phyloP scores from a whole-genome alignment of 2,329 filamentous ascomycete genomes.

The Dactylonectria estremocensis region DNA sequence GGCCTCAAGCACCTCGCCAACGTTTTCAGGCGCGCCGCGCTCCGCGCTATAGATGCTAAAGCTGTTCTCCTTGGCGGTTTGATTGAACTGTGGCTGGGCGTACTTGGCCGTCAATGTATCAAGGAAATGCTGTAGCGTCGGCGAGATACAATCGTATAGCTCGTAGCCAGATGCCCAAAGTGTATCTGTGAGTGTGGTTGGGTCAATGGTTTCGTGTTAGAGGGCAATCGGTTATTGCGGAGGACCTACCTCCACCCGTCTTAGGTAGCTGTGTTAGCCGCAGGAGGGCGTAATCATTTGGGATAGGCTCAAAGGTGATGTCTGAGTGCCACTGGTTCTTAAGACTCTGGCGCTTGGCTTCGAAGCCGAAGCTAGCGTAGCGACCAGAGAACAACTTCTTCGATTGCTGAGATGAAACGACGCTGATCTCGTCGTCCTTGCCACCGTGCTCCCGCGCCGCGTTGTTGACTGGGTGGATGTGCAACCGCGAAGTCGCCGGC shows the following conservation, averaged over 20 bases:
- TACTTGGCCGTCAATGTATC: constrained; percentile 71
- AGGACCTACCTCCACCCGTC: constrained; percentile 68
- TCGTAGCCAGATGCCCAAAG: constrained; percentile 79
- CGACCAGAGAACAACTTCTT: too few species aligned
- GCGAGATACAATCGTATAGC: constrained; percentile 74
- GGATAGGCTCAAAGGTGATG: constrained; percentile 75
- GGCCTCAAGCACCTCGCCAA: too few species aligned
- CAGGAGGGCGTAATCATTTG: constrained; percentile 74
- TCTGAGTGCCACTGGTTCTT: constrained; percentile 25
- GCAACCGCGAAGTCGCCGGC: constrained; percentile 67
- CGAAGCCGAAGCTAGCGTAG: too few species aligned
- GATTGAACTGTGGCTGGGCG: too few species aligned
- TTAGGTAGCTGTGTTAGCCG: constrained; percentile 67
- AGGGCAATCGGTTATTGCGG: too few species aligned
- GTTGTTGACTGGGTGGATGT: constrained; percentile 73
- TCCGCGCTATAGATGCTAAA: too few species aligned
- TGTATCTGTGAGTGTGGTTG: too few species aligned
- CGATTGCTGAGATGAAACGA: constrained; percentile 72
- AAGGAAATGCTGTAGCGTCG: constrained; percentile 69
- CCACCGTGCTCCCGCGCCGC: constrained; percentile 66
- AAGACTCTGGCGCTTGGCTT: too few species aligned
- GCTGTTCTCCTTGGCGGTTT: too few species aligned
- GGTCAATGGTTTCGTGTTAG: too few species aligned
- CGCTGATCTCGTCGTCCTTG: constrained; percentile 73
- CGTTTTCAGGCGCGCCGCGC: too few species aligned